Conservation (phyloP, 192 early-diverging fungal genomes). For the Backusella luteola region DNA sequence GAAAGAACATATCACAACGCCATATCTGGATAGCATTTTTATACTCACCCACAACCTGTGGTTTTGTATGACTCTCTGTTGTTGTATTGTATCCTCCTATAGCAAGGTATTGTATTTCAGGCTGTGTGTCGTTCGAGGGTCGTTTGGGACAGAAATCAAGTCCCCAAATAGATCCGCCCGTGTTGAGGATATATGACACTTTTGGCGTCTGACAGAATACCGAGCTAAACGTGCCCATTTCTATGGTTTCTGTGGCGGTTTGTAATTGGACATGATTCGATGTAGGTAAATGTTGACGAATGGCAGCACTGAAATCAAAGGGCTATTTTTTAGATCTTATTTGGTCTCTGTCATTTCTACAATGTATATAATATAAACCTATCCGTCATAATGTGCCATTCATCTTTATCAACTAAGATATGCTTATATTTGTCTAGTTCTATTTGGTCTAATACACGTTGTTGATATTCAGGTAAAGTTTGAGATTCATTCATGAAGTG, state of each 20-base stretch:
- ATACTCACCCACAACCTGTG: constrained; percentile 3
- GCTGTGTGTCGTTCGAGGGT: neutral
- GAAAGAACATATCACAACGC: constrained; percentile 15
- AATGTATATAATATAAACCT: neutral
- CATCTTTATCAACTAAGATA: neutral
- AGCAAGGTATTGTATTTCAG: constrained; percentile 31
- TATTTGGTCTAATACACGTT: neutral
- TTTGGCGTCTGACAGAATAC: neutral
- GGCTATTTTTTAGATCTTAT: neutral
- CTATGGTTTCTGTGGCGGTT: neutral
- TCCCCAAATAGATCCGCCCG: constrained; percentile 40
- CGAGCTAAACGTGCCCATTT: neutral
- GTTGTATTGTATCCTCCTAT: constrained; percentile 31
- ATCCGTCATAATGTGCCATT: neutral
- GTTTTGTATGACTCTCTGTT: constrained; percentile 28
- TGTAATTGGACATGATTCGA: neutral
- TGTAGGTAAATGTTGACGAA: neutral
- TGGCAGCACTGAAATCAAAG: neutral
- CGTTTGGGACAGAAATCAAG: constrained; percentile 30
- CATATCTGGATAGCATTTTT: constrained; percentile 39
- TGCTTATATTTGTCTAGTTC: neutral
- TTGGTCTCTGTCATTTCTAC: neutral
- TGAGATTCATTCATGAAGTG: neutral
- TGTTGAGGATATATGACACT: constrained; percentile 27
- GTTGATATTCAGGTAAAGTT: neutral